Conservation (phyloP, 106 monocot genomes). For the Acorus gramineus region DNA sequence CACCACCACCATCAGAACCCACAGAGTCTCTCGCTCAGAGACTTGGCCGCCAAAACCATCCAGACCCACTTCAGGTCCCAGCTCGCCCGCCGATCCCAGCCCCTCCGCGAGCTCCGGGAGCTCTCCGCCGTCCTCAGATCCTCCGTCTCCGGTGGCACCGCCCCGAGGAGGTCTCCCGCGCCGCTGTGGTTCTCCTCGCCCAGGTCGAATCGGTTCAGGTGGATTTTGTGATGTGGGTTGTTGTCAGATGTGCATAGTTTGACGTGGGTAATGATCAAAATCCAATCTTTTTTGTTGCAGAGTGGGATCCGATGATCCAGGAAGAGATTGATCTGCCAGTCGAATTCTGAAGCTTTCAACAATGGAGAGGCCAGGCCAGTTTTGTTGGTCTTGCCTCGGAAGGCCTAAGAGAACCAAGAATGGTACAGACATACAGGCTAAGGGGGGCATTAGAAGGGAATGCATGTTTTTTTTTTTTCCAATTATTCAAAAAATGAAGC, state of each 20-base stretch:
- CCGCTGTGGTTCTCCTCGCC: constrained; percentile 47
- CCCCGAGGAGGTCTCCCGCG: constrained; percentile 22
- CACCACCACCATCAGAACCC: no score
- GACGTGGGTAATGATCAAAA: no score
- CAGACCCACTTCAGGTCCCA: constrained; percentile 55
- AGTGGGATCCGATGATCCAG: constrained; percentile 62
- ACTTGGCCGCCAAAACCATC: constrained; percentile 66
- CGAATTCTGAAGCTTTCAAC: constrained; percentile 46
- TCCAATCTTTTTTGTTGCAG: constrained; percentile 19
- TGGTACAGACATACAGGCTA: no score
- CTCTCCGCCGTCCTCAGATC: constrained; percentile 52
- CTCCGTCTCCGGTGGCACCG: constrained; percentile 17
- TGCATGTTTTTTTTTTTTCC: no score
- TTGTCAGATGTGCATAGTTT: no score
- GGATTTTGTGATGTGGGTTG: no score
- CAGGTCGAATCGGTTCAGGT: constrained; percentile 75
- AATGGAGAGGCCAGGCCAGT: no score
- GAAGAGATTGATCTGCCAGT: constrained; percentile 49
- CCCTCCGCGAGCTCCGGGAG: constrained; percentile 54
- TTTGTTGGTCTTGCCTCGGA: no score
- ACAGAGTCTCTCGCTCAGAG: constrained; percentile 31
- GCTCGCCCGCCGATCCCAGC: constrained; percentile 63
- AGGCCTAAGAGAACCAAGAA: no score
- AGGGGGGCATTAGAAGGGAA: no score
- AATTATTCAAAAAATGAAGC: no score